Evolutionary conservation across 495 filamentous ascomycete species (phyloP).

Genomic region (Cercophora samala): DNA sequence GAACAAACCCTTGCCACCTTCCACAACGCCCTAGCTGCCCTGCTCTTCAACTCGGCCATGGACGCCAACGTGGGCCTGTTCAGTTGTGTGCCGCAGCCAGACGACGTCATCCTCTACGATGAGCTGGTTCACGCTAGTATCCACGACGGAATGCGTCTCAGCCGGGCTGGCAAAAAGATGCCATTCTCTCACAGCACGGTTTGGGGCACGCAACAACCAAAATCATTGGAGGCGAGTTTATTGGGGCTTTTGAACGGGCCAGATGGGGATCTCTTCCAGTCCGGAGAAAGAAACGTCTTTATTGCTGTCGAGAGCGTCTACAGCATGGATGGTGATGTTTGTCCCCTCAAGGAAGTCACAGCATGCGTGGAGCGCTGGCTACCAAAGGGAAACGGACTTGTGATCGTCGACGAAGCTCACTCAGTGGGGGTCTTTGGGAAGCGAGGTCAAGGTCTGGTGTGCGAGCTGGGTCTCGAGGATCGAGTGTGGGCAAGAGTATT

Average conservation of each 20-base stretch:
- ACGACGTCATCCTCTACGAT: slow-evolving; percentile 70
- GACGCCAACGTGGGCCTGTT: slow-evolving; percentile 74
- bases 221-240: slow-evolving; percentile 25
- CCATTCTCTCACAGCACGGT: slow-evolving; percentile 64
- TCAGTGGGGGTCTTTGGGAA: slow-evolving; percentile 64
- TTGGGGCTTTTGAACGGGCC: slow-evolving; percentile 15
- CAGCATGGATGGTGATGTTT: slow-evolving; percentile 80
- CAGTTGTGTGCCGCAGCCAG: slow-evolving; percentile 61
- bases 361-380: slow-evolving; percentile 54
- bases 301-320: slow-evolving; percentile 74
- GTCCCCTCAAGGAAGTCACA: slow-evolving; percentile 59
- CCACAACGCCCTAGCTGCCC: slow-evolving; percentile 58
- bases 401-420: slow-evolving; percentile 80
- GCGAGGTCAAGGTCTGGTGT: slow-evolving; percentile 63
- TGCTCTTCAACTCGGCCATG: slow-evolving; percentile 77
- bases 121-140: slow-evolving; percentile 73
- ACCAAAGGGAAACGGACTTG: slow-evolving; percentile 57
- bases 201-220: background rate
- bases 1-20: slow-evolving; percentile 64
- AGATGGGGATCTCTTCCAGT: slow-evolving; percentile 21
- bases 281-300: slow-evolving; percentile 52
- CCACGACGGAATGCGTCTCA: slow-evolving; percentile 73
- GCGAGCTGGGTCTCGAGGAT: slow-evolving; percentile 61
- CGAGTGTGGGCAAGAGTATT: slow-evolving; percentile 66
- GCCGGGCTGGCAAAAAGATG: slow-evolving; percentile 48